phyloP scores from a whole-genome alignment of 2,329 filamentous ascomycete genomes.

The Fusarium avenaceum region DNA sequence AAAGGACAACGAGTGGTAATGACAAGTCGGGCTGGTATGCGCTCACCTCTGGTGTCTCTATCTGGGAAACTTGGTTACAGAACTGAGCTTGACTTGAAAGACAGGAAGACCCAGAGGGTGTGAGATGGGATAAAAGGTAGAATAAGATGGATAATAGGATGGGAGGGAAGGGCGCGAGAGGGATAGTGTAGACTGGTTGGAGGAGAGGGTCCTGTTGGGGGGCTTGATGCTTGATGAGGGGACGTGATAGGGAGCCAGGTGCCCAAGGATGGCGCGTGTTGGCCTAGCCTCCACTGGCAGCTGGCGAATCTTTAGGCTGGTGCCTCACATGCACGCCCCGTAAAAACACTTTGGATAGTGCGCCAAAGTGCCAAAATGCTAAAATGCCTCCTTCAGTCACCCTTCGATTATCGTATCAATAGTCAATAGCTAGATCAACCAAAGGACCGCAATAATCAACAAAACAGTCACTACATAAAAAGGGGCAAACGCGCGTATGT shows the following conservation, averaged over 20 bases:
- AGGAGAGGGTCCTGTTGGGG: constrained; percentile 12
- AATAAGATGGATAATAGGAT: constrained; percentile 22
- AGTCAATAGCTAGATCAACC: background rate
- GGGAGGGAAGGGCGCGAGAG: constrained; percentile 40
- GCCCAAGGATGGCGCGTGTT: constrained; percentile 45
- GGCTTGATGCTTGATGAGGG: background rate
- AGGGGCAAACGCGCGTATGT: no score
- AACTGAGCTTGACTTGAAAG: constrained; percentile 15
- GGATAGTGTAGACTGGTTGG: constrained; percentile 38
- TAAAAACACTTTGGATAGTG: background rate
- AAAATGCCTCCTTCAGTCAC: background rate
- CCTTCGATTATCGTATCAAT: background rate
- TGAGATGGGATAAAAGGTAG: constrained; percentile 27
- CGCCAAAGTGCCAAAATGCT: background rate
- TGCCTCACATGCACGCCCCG: background rate
- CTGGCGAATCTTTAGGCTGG: background rate
- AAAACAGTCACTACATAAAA: background rate
- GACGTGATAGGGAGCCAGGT: constrained; percentile 1
- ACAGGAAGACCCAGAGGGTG: constrained; percentile 41
- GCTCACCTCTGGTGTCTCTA: constrained; percentile 38
- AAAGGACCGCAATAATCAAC: background rate
- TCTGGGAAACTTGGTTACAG: constrained; percentile 44
- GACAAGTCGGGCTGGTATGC: constrained; percentile 50
- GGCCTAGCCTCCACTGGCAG: constrained; percentile 28
- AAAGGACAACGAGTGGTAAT: constrained; percentile 47